Percentiles rank a stretch among this genome's conserved stretches.
phyloP scores from a whole-genome alignment of 768 basidiomycete species.

The Leccinum boreale region DNA sequence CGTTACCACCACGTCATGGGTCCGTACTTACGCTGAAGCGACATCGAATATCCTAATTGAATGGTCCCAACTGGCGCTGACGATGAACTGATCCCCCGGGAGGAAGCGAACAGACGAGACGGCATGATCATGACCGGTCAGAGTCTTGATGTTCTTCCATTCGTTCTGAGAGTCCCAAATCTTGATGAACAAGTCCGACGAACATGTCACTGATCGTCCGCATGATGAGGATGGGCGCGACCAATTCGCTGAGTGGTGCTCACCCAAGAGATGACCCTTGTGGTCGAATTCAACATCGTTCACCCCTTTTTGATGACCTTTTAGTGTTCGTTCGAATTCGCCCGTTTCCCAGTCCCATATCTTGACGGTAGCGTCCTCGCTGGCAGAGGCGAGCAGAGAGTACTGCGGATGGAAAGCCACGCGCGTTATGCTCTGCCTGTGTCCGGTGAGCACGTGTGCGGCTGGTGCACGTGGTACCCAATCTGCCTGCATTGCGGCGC shows the following conservation, averaged over 20 bases:
- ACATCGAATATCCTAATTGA: constrained; percentile 87
- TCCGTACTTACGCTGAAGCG: constrained; percentile 65
- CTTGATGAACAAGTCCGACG: constrained; percentile 88
- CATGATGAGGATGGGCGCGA: constrained; percentile 1
- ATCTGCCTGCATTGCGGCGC: constrained; percentile 64
- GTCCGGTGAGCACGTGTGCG: constrained; percentile 71
- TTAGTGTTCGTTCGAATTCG: constrained; percentile 87
- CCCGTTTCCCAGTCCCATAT: constrained; percentile 98
- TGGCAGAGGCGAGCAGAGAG: constrained; percentile 78
- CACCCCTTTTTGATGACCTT: constrained; percentile 88
- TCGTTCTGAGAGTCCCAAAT: constrained; percentile 90
- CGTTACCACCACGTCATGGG: background rate
- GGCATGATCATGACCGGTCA: constrained; percentile 89
- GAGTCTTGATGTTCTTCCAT: constrained; percentile 84
- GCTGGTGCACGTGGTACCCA: constrained; percentile 90
- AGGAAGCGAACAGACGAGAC: constrained; percentile 85
- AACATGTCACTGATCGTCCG: constrained; percentile 46
- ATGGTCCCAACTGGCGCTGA: constrained; percentile 85
- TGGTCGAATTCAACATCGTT: constrained; percentile 87
- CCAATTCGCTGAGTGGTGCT: constrained; percentile 12
- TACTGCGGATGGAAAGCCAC: constrained; percentile 87
- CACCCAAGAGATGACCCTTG: constrained; percentile 80
- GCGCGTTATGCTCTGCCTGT: constrained; percentile 71
- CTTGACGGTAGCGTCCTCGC: constrained; percentile 87
- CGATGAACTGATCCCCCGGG: constrained; percentile 78